Percentiles rank a stretch among this genome's conserved stretches.
phyloP scores from a whole-genome alignment of 116 monocot genomes.

The Papilionanthe hybrid region DNA sequence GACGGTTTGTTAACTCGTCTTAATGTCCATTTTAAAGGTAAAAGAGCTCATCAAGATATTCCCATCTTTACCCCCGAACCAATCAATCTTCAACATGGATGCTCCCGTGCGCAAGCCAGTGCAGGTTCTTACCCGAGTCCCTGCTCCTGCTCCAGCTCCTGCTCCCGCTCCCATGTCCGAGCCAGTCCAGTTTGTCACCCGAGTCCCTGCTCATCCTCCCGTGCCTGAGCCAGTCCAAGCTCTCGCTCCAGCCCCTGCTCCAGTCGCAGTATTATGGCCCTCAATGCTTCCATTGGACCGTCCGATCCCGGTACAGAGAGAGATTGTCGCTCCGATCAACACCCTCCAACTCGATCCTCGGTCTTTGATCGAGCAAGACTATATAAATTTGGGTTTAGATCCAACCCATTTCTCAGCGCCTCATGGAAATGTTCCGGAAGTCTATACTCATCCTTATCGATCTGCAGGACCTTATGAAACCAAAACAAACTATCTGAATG shows the following conservation, averaged over 20 bases:
- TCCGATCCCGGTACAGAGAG: neutral
- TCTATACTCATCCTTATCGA: neutral
- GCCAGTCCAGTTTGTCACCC: too few relatives aligned
- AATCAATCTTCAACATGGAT: neutral
- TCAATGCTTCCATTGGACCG: neutral
- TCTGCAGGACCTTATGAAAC: neutral
- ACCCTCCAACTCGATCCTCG: neutral
- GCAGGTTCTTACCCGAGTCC: neutral
- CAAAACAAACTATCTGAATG: neutral
- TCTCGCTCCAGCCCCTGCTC: neutral
- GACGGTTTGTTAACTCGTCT: neutral
- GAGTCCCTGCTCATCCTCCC: neutral
- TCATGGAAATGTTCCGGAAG: neutral
- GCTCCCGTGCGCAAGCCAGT: neutral
- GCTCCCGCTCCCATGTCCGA: too few relatives aligned
- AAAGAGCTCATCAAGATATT: constrained; percentile 1
- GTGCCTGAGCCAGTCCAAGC: neutral
- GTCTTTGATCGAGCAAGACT: neutral
- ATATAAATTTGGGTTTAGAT: neutral
- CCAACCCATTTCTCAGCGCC: neutral
- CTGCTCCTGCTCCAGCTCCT: too few relatives aligned
- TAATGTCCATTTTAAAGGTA: constrained; percentile 5
- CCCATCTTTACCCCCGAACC: neutral
- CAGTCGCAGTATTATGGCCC: neutral
- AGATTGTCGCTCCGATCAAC: neutral